Evolutionary conservation across 129 eudicot species (phyloP).

Genomic region (Chrysanthemum makinoi): DNA sequence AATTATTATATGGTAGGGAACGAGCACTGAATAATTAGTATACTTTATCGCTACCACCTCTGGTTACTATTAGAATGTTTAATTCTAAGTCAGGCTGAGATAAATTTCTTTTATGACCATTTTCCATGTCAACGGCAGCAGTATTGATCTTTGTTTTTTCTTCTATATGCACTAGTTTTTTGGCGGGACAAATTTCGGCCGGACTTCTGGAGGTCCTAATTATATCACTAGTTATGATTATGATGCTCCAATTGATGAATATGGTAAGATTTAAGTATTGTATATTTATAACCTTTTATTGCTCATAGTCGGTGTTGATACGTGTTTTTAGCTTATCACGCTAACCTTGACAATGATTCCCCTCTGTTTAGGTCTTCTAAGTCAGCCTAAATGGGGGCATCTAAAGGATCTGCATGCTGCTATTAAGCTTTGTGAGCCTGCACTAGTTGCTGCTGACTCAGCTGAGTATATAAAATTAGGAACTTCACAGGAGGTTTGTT

Average conservation of each 20-base stretch:
- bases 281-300: neutral
- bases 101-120: neutral
- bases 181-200: neutral
- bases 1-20: slow-evolving; percentile 89
- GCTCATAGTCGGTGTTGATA: neutral
- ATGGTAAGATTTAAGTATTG: neutral
- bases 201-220: neutral
- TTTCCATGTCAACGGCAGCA: neutral
- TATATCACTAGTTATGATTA: neutral
- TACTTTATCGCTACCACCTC: slow-evolving; percentile 8
- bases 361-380: slow-evolving; percentile 53
- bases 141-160: neutral
- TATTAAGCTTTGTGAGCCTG: slow-evolving; percentile 92
- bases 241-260: slow-evolving; percentile 4
- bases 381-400: slow-evolving; percentile 97
- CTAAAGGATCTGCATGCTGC: slow-evolving; percentile 92
- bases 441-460: slow-evolving; percentile 82
- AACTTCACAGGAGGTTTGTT: slow-evolving; percentile 79
- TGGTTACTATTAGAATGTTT: slow-evolving; percentile 14
- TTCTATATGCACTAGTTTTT: neutral
- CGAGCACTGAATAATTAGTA: slow-evolving; percentile 17
- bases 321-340: neutral
- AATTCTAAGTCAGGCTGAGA: neutral
- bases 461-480: slow-evolving; percentile 85
- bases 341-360: neutral